Percentiles rank a stretch among this genome's conserved stretches.
Evolutionary conservation across 1,284 basidiomycete genomes (phyloP).

Genomic region (Malassezia vespertilionis): DNA sequence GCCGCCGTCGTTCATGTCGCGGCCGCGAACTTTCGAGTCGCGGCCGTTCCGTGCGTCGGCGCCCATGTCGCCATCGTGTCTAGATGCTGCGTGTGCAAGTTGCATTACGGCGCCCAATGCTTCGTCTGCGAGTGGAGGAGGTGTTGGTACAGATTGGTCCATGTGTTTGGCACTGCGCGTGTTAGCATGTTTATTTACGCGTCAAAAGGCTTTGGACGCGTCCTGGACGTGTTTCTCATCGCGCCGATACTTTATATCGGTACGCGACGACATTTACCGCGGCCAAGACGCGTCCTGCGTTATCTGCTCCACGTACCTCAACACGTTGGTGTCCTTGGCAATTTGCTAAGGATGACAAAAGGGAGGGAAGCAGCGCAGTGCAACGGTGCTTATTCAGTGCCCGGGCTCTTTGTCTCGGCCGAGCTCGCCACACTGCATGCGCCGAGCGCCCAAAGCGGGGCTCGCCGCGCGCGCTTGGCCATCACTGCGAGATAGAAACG

Average conservation of each 20-base stretch:
- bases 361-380: too few species aligned
- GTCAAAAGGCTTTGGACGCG: background rate
- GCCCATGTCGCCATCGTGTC: conserved; percentile 6
- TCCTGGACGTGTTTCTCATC: too few species aligned
- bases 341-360: conserved; percentile 24
- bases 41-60: background rate
- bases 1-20: conserved; percentile 11
- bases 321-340: background rate
- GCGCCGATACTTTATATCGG: too few species aligned
- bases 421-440: too few species aligned
- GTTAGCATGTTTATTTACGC: conserved; percentile 14
- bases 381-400: too few species aligned
- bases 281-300: background rate
- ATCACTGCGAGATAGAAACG: too few species aligned
- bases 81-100: conserved; percentile 15
- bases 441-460: too few species aligned
- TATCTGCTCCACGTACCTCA: conserved; percentile 1
- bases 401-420: too few species aligned
- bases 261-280: too few species aligned
- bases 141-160: conserved; percentile 14
- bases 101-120: conserved; percentile 18
- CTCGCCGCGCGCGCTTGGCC: too few species aligned
- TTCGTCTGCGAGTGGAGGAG: conserved; percentile 15
- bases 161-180: too few species aligned
- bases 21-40: conserved; percentile 3